Percentiles rank a stretch among this genome's conserved stretches.
These are phyloP conservation scores for Alternaria sp. DNA, from an alignment of 2,329 filamentous ascomycete genomes.

Conservation along the genomic window DNA sequence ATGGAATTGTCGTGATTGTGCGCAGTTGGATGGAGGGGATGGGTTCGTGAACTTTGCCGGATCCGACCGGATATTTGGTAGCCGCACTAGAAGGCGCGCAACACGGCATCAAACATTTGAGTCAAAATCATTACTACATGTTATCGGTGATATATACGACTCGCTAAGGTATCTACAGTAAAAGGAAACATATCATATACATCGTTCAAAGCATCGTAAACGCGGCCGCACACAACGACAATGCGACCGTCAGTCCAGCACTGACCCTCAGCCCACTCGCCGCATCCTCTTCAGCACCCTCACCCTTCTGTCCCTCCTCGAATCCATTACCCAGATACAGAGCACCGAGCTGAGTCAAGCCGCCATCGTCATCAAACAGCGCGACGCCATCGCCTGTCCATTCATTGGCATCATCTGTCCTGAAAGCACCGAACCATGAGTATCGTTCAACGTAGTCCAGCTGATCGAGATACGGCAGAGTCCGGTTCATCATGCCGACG, in stretches of 20 bases:
- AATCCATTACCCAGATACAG: conserved; percentile 43
- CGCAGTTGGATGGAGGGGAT: background rate
- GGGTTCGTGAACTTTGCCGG: background rate
- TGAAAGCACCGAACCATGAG: conserved; percentile 46
- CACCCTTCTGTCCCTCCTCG: conserved; percentile 38
- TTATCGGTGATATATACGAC: background rate
- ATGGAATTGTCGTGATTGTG: background rate
- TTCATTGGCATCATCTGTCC: conserved; percentile 40
- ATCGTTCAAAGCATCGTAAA: conserved; percentile 3
- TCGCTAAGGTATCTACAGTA: conserved; percentile 5
- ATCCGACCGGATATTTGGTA: background rate
- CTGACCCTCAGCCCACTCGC: conserved; percentile 14
- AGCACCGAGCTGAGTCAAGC: conserved; percentile 40
- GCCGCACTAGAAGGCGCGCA: background rate
- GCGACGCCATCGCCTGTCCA: conserved; percentile 46
- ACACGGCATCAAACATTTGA: background rate
- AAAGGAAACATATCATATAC: background rate
- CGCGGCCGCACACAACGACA: conserved; percentile 1
- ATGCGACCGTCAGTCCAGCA: conserved; percentile 14
- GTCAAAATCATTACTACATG: background rate
- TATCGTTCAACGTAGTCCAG: conserved; percentile 54
- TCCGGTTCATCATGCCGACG: conserved; percentile 73
- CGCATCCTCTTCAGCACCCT: conserved; percentile 23
- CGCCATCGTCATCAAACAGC: conserved; percentile 40
- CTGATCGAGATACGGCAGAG: conserved; percentile 70